Conservation (phyloP, 805 yeast genomes). For the Lipomyces oligophaga region DNA sequence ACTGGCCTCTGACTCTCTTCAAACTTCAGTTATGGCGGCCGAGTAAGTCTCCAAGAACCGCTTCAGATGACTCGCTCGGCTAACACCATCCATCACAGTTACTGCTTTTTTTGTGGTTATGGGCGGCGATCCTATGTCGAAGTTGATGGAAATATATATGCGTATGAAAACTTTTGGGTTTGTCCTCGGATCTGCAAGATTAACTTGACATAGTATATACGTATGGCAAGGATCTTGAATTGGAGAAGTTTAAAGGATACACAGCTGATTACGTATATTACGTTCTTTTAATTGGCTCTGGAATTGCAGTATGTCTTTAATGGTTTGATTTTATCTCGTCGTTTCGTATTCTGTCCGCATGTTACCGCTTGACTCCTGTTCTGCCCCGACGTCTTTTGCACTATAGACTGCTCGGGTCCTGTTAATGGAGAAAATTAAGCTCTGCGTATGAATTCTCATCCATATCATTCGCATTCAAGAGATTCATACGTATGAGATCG, state of each 20-base stretch:
- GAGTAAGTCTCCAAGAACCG: background rate
- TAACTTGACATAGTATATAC: slow-evolving; percentile 24
- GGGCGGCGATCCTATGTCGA: slow-evolving; percentile 29
- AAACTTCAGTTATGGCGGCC: slow-evolving; percentile 23
- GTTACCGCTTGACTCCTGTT: slow-evolving; percentile 33
- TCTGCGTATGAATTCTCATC: slow-evolving; percentile 11
- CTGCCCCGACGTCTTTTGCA: slow-evolving; percentile 36
- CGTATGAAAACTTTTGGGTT: slow-evolving; percentile 9
- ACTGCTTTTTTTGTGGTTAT: slow-evolving; percentile 27
- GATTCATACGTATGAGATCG: slow-evolving; percentile 20
- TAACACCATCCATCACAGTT: slow-evolving; percentile 5
- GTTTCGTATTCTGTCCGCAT: background rate
- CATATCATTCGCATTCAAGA: slow-evolving; percentile 27
- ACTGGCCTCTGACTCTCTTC: slow-evolving; percentile 25
- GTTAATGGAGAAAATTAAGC: slow-evolving; percentile 38
- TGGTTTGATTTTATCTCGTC: background rate
- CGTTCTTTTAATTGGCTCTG: slow-evolving; percentile 26
- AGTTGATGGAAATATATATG: slow-evolving; percentile 31
- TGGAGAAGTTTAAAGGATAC: slow-evolving; percentile 26
- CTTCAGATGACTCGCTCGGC: background rate
- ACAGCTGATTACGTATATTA: slow-evolving; percentile 31
- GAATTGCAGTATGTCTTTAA: slow-evolving; percentile 24
- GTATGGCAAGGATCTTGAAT: slow-evolving; percentile 30
- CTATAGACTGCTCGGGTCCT: slow-evolving; percentile 35
- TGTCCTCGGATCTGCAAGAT: background rate